Base-by-base conservation (phyloP, 2,329 filamentous ascomycete genomes). In the Xylogone sp. region DNA sequence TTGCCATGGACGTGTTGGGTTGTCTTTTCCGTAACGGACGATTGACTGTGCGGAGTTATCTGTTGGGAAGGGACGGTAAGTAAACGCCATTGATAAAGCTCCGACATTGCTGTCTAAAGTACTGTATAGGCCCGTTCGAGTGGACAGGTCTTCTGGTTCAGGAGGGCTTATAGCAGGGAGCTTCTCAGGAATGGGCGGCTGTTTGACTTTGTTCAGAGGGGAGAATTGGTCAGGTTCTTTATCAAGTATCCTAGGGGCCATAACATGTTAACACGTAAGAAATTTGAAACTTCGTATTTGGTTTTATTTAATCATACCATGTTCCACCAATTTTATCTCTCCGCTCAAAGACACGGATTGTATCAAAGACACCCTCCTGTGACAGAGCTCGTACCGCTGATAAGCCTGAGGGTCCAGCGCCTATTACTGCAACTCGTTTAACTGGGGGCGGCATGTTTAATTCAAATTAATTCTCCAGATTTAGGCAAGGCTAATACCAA, bases 101-200 rank as follows among this genome's bases (percentile, higher is more conserved):
- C 78, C 75, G 31, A 86, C 77, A 56, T 86, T 86, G 3, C 81
- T 85, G 59, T 86, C 79, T 19, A 86, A 67, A 21, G 77, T 76
- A 0, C 78, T 77, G 54, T 86, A 84, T n/a, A 84, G 71, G 1
- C 34, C 34, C 4, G 34, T 39, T 18, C 34, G 34, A 18, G 34
- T 39, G 12, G 34, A 39, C 5, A 16, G 34, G n/a, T 39, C 34
- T 39, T 39, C 34, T 16, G 34, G n/a, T 18, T 39, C 34, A 16
- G 34, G 13, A 5, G 10, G 34, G n/a, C n/a, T 13, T 5, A 39
- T 16, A 7, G 34, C 8, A 18, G 34, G 34, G 12, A 39, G n/a
- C 13, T 39, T 39, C 34, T 39, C 34, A 5, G 34, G 34, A 16
- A 39, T 18, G 4, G 34, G 34, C 8, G 34, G 8, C n/a, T 39